phyloP scores from a whole-genome alignment of 345 rosid genomes.

The Gossypium sturtianum region DNA sequence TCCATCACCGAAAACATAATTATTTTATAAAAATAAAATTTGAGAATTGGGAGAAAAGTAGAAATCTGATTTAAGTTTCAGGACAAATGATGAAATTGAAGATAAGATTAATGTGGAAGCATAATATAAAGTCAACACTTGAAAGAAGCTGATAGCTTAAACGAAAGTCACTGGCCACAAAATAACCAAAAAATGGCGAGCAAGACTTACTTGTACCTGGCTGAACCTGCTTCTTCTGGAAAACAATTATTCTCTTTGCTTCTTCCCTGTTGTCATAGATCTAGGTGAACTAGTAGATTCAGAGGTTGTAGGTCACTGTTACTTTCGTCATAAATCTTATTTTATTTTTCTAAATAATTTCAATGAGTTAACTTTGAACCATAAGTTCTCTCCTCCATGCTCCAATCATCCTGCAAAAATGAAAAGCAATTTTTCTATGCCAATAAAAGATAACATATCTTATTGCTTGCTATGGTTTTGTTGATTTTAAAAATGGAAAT shows the following conservation, averaged over 20 bases:
- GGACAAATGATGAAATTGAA: not conserved
- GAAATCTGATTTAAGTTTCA: not conserved
- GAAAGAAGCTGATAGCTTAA: not conserved
- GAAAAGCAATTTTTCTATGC: not conserved
- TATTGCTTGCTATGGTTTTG: not conserved
- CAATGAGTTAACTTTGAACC: not conserved
- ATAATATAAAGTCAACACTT: not conserved
- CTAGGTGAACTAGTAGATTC: not conserved
- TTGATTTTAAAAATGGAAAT: not conserved
- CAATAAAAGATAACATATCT: not conserved
- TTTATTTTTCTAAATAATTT: not conserved
- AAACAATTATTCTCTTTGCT: not conserved
- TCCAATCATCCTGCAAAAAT: not conserved
- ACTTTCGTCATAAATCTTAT: not conserved
- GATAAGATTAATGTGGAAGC: not conserved
- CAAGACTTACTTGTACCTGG: not conserved
- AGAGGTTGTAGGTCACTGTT: not conserved
- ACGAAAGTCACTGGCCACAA: not conserved
- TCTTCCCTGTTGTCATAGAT: not conserved
- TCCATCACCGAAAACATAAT: not conserved
- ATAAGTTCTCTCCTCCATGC: not conserved
- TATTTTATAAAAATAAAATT: not conserved
- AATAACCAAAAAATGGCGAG: not conserved
- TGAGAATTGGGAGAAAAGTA: slow-evolving; percentile 1
- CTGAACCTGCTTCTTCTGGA: not conserved